Base-by-base conservation (phyloP, 495 filamentous ascomycete genomes). In the Podospora pseudoanserina region DNA sequence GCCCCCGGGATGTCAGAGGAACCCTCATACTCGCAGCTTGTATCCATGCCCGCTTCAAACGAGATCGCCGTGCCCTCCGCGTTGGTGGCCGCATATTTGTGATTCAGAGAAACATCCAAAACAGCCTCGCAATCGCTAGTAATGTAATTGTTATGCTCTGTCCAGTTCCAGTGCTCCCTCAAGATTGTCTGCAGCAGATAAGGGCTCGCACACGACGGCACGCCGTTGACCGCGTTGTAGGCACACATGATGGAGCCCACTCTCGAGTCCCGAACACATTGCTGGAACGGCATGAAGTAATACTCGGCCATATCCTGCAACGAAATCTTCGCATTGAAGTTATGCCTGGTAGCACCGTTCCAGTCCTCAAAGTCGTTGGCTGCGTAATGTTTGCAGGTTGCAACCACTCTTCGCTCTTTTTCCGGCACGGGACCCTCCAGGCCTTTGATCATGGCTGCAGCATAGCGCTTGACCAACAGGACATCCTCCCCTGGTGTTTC, bases 311-410 rank as follows among this genome's bases (percentile, higher is more conserved):
- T 72, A 57, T 84, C 81, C 54, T 84, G 82, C 63, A 70, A 64
- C 11, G 78, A 71, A 32, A 82, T 72, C 9, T 74, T 74, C 15
- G 79, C 80, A 63, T 84, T 74, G 69, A 81, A 81, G 68, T 77
- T 78, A 57, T 72, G 71, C 18, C 71, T 68, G 65, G 62, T 76
- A 20, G 30, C 69, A 55, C 73, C 76, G 53, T 75, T 70, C 76
- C 78, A 82, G 66, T 77, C 73, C 73, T 92, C 89, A 3, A 90
- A 79, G 67, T 92, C 88, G 70, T 84, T 80, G 63, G 78, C 80
- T 5, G 77, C 67, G 59, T 79, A 83, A 69, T 84, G 82, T 44
- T 81, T 79, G 69, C 81, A 84, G 68, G 74, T 76, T 3, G 74
- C 65, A 5, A 76, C 63, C 27, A 76, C 55, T 7, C 64, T 56